Base-by-base conservation (phyloP, 805 yeast species). In the Sungouiozyma intestinalis region DNA sequence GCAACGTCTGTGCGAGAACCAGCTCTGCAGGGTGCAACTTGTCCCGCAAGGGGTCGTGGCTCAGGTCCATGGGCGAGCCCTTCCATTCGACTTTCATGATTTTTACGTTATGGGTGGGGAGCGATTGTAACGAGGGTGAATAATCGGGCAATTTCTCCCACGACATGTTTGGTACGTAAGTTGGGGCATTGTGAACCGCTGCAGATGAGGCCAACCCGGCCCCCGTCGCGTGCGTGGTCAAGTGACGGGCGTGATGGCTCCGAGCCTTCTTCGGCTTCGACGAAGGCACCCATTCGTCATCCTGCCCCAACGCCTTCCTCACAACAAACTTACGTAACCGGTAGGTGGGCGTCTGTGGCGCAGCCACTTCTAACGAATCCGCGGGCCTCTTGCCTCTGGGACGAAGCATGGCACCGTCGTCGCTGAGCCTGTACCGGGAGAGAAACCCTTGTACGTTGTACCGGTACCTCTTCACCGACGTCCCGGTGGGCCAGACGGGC, bases 21-120 rank as follows among this genome's bases (percentile, higher is more conserved):
- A 82, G 73, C 64, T 90, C 98, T 3, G 96, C 95, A 0, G 97
- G 97, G 63, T 90, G 97, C 49, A 92, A 71, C 52, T 79, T 73
- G 38, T 66, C 65, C 40, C 73, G 63, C 50, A 85, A 72, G 16
- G 95, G 94, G 63, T 92, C 97, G 27, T 63, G 54, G 15, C 81
- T 70, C 43, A 90, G 72, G 61, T 85, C 94, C 96, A 90, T 87
- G 32, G 97, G 94, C 53, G 87, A 94, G 9, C 97, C 98, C 66
- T 88, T 90, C 98, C 98, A 90, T 62, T 90, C 97, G 31, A 94
- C 84, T 57, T 81, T 81, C 52, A 88, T 69, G 49, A 85, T 78
- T 65, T 81, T 79, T 43, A 73, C 66, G 54, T 77, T 79, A 48
- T 68, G 76, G 7, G 41, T 37, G 4, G 95, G 94, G 47, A 88